Base-by-base conservation (phyloP, 495 filamentous ascomycete genomes). In the Xylaria curta region DNA sequence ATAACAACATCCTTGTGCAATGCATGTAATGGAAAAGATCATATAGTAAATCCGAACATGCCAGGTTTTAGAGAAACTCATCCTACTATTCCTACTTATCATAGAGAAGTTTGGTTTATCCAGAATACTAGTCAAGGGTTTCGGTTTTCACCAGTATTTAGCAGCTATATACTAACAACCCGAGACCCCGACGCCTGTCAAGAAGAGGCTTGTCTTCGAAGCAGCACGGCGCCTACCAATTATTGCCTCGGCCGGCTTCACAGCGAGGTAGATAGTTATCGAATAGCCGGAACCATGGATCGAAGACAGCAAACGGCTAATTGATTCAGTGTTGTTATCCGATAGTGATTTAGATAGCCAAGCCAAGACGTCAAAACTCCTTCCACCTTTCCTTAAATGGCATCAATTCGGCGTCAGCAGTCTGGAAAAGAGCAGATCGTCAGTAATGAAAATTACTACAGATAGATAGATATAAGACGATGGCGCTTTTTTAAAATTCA, bases 321-420 rank as follows among this genome's bases (percentile, higher is more conserved):
- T 56, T 56, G 53, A 31, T 56, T 24, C 24, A 56, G 26, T 8
- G 19, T 17, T 28, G 13, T 15, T 56, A 56, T 56, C 38, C 21
- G 13, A n/a, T 5, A 44, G 28, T 44, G 10, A 19, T 44, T 63
- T 42, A 7, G 28, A 19, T n/a, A 64, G 61, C 42, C 28, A 38
- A 51, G 63, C 63, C 63, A 66, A 66, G 63, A 38, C 46, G 42
- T 49, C 46, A n/a, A 46, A 51, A 49, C 24, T 44, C 44, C 46
- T 66, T 21, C 42, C 42, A 38, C 63, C 44, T 66, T 66, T 51
- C 61, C 61, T 46, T 10, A 36, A 66, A 19, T 4, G 46, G 44
- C 24, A 66, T 66, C 28, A 66, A 38, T 28, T 26, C 21, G 26
- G 63, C 4, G 21, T 62, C 38, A 24, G 60, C 38, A 4, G 60